phyloP scores from a whole-genome alignment of 108 stramenopile species.

The Nitzschia putrida region DNA sequence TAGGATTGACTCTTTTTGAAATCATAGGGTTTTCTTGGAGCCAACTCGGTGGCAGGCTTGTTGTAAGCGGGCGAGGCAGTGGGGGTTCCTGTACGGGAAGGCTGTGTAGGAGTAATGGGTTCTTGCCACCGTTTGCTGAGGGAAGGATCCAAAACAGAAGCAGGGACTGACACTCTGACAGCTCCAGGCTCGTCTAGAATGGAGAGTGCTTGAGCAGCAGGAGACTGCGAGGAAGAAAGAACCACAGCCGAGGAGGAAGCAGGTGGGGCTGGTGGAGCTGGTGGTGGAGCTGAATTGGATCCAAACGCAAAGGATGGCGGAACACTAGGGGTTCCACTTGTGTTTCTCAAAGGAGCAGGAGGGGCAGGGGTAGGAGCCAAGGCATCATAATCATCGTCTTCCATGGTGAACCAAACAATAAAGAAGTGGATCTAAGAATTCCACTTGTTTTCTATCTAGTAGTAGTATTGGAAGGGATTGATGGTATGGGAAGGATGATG shows the following conservation, averaged over 20 bases:
- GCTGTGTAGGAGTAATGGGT: neutral
- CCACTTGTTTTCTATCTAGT: too few species aligned
- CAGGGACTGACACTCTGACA: neutral
- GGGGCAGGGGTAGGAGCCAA: neutral
- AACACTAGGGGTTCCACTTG: slow-evolving; percentile 5
- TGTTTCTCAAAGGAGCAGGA: slow-evolving; percentile 8
- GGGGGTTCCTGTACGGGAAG: slow-evolving; percentile 1
- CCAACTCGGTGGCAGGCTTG: slow-evolving; percentile 7
- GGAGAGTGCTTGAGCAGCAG: slow-evolving; percentile 4
- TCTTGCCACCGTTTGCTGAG: slow-evolving; percentile 35
- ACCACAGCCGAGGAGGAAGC: neutral
- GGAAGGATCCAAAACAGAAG: slow-evolving; percentile 1
- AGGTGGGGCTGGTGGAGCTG: slow-evolving; percentile 6
- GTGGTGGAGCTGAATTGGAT: neutral
- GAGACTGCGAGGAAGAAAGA: slow-evolving; percentile 1
- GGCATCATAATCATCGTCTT: slow-evolving; percentile 21
- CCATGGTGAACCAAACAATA: slow-evolving; percentile 7
- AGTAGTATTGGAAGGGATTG: too few species aligned
- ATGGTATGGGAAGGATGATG: too few species aligned
- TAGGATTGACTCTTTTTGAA: slow-evolving; percentile 29
- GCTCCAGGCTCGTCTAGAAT: slow-evolving; percentile 12
- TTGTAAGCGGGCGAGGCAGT: neutral
- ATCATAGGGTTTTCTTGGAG: slow-evolving; percentile 23
- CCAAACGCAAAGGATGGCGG: slow-evolving; percentile 21
- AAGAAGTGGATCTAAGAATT: too few species aligned